Conservation (phyloP, 208 protist genomes). For the Wallacemonas sp. region DNA sequence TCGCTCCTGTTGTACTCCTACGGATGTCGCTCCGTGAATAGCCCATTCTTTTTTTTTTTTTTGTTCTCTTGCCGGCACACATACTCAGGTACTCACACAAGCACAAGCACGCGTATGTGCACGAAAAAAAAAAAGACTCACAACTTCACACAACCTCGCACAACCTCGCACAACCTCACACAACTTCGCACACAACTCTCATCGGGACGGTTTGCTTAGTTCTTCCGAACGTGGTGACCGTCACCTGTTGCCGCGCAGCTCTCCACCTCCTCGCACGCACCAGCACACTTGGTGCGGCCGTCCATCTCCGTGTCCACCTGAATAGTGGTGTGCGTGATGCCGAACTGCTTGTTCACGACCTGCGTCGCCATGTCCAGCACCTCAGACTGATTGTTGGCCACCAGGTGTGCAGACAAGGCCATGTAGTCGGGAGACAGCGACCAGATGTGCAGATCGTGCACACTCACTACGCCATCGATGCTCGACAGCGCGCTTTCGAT, state of each 20-base stretch:
- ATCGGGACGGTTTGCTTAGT: too few relatives aligned
- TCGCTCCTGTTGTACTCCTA: background rate
- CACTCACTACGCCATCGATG: conserved; percentile 69
- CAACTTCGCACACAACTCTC: background rate
- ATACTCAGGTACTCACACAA: too few relatives aligned
- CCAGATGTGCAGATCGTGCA: conserved; percentile 93
- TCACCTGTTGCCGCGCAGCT: background rate
- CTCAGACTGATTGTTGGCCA: conserved; percentile 34
- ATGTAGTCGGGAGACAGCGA: conserved; percentile 80
- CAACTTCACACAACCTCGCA: background rate
- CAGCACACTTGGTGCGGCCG: conserved; percentile 32
- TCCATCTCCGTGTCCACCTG: conserved; percentile 74
- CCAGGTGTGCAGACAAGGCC: conserved; percentile 82
- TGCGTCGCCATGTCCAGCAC: conserved; percentile 69
- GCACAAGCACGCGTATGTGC: background rate
- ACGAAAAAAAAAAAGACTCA: conserved; percentile 17
- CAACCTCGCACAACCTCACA: background rate
- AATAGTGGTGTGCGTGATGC: conserved; percentile 89
- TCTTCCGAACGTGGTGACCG: background rate
- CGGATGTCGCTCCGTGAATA: too few relatives aligned
- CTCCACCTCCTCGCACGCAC: conserved; percentile 23
- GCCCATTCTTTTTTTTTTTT: background rate
- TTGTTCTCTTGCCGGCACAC: background rate
- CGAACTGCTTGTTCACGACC: conserved; percentile 50
- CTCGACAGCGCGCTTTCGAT: conserved; percentile 46